Evolutionary conservation across 192 early-diverging fungal genomes (phyloP), one percentile per base, ranked within the genome.

Genomic region (Diversispora eburnea): DNA sequence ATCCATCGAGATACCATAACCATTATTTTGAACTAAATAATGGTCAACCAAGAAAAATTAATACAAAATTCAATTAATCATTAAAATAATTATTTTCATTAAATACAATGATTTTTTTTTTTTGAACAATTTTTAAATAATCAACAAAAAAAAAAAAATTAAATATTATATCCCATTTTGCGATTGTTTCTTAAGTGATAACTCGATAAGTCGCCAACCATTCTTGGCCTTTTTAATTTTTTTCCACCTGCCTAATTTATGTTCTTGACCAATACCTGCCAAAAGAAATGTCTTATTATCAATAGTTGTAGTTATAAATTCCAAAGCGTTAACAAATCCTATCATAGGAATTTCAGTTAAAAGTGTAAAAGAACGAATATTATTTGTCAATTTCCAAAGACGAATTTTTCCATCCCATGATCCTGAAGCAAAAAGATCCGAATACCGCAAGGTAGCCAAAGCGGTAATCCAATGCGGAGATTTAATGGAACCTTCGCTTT

Each of bases 351-450:
- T 84, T 56, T 78, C 73, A 61, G 84, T 77, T 52, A 95, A 47
- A 61, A 85, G 76, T 4, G 68, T 46, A 76, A 96, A 91, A 19
- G 72, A 81, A 66, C 80, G 84, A 75, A 92, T 92, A 60, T 86
- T 86, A 19, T 81, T 82, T 4, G 77, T 84, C 57, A 98, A 61
- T 74, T 92, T 91, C 96, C 98, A 99, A 52, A 98, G 75, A 7
- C 92, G 86, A 15, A 99, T 80, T 52, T 84, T 86, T 3, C 95
- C 96, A 77, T 97, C 95, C 76, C 88, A 92, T 41, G 94, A 92
- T 6, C 91, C 98, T 25, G 91, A 91, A 13, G 91, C 90, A 84
- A 99, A 94, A 69, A 98, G 60, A 70, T 99, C 95, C 7, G 94
- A 90, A 80, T 92, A 94, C 57, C 85, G 88, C 46, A 98, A 79